Evolutionary conservation across 1,284 basidiomycete species (phyloP).

Genomic region (Boletus sp.): DNA sequence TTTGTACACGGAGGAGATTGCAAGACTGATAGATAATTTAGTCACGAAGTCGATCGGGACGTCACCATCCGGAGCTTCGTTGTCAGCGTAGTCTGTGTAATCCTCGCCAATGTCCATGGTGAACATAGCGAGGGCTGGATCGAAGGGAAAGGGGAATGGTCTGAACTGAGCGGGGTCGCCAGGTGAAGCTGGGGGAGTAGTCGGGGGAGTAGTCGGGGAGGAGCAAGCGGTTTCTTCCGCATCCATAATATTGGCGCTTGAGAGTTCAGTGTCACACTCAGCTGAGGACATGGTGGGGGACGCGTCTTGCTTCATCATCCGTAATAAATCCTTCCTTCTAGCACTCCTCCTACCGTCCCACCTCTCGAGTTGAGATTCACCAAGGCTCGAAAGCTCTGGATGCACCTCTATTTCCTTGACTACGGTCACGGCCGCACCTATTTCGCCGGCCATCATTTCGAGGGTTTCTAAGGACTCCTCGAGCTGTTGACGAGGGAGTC

Average conservation of each 20-base stretch:
- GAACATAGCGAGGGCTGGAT: conserved; percentile 39
- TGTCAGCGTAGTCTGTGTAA: conserved; percentile 19
- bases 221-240: conserved; percentile 36
- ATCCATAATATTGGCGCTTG: conserved; percentile 32
- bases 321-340: conserved; percentile 20
- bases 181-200: neutral
- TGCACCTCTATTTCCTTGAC: conserved; percentile 83
- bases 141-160: conserved; percentile 6
- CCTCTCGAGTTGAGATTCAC: conserved; percentile 28
- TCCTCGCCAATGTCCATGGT: conserved; percentile 50
- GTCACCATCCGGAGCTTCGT: conserved; percentile 20
- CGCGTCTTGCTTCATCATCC: conserved; percentile 15
- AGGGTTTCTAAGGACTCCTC: conserved; percentile 80
- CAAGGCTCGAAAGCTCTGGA: conserved; percentile 45
- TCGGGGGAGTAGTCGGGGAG: conserved; percentile 3
- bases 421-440: conserved; percentile 85
- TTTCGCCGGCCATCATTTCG: conserved; percentile 89
- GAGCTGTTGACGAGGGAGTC: conserved; percentile 72
- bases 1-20: conserved; percentile 69
- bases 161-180: neutral
- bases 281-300: conserved; percentile 37
- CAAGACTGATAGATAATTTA: conserved; percentile 51
- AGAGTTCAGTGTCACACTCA: conserved; percentile 37
- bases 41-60: conserved; percentile 12
- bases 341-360: conserved; percentile 29